Evolutionary conservation across 2,329 filamentous ascomycete species (phyloP).

Genomic region (Gremmenia infestans): DNA sequence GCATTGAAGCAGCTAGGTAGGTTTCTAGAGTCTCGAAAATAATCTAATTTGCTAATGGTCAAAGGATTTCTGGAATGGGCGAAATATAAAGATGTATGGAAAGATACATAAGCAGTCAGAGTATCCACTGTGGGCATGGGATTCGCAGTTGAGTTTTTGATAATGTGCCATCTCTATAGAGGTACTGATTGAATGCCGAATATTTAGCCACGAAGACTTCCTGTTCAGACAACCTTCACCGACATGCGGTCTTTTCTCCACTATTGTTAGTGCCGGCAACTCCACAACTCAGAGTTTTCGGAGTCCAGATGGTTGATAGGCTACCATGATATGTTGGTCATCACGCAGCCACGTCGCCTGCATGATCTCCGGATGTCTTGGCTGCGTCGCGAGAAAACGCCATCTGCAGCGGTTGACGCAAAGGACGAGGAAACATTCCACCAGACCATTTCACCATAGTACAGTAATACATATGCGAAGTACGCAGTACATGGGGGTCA

Average conservation of each 20-base stretch:
- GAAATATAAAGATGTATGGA: constrained; percentile 52
- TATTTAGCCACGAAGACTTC: background rate
- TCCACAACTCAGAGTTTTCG: background rate
- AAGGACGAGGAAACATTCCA: too few relatives aligned
- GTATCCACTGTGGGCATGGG: background rate
- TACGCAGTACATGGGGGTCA: too few relatives aligned
- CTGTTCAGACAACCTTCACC: background rate
- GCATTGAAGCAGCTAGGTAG: constrained; percentile 49
- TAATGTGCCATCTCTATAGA: too few relatives aligned
- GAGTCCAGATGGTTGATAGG: background rate
- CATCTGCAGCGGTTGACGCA: background rate
- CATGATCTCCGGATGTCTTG: background rate
- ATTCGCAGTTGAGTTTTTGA: too few relatives aligned
- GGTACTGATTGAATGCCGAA: background rate
- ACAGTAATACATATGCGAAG: too few relatives aligned
- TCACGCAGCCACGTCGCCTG: background rate
- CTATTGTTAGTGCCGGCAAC: background rate
- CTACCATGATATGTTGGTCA: background rate
- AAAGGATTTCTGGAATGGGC: constrained; percentile 56
- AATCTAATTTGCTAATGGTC: constrained; percentile 5
- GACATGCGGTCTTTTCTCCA: background rate
- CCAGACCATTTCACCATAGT: too few relatives aligned
- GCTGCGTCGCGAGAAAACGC: background rate
- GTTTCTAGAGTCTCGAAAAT: constrained; percentile 12
- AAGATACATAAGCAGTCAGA: constrained; percentile 25